Conservation (phyloP, 2,329 filamentous ascomycete genomes). For the Alternaria gansuensis region DNA sequence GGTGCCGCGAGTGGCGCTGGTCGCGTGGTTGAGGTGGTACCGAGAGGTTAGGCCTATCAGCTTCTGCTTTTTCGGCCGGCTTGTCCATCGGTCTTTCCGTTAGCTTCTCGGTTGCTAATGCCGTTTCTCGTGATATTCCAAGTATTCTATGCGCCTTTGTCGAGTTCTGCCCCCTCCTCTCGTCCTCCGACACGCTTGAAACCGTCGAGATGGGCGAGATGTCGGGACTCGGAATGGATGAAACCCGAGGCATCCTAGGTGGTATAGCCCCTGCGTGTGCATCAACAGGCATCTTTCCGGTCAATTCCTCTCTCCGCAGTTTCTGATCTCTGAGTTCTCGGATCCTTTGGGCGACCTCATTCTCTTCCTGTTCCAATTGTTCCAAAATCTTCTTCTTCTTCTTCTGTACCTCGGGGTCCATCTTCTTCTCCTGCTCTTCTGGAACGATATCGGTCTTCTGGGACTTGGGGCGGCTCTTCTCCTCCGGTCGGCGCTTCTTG, state of each 20-base stretch:
- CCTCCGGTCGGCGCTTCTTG: constrained; percentile 37
- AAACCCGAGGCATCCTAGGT: constrained; percentile 46
- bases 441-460: constrained; percentile 40
- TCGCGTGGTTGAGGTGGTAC: constrained; percentile 29
- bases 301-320: constrained; percentile 60
- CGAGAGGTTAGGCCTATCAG: constrained; percentile 17
- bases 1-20: constrained; percentile 39
- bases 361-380: constrained; percentile 57
- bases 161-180: constrained; percentile 39
- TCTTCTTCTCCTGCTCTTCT: constrained; percentile 40
- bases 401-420: constrained; percentile 33
- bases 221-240: constrained; percentile 41
- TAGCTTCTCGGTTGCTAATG: constrained; percentile 29
- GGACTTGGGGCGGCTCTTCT: constrained; percentile 38
- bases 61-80: constrained; percentile 9
- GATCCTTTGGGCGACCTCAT: constrained; percentile 66
- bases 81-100: constrained; percentile 11
- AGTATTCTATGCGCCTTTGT: constrained; percentile 56
- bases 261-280: constrained; percentile 55
- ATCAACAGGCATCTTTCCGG: constrained; percentile 43
- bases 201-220: constrained; percentile 46
- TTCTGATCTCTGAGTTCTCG: constrained; percentile 66
- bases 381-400: constrained; percentile 42
- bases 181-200: constrained; percentile 44
- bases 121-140: constrained; percentile 44